phyloP scores from a whole-genome alignment of 1,139 yeast genomes.

The Cylindricascospora bacillispora region DNA sequence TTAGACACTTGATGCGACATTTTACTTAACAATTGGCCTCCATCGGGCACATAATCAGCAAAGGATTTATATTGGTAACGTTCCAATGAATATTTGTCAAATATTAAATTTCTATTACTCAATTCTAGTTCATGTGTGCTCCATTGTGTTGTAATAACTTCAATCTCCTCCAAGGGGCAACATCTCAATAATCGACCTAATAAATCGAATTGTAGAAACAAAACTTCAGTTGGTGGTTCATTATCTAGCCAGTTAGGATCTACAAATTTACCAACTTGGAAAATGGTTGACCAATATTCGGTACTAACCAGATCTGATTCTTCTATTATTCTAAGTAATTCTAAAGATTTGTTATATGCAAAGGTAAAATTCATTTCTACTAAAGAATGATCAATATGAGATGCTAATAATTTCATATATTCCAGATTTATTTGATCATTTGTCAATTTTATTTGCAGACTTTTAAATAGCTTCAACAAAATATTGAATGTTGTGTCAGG shows the following conservation, averaged over 20 bases:
- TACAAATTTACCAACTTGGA: slow-evolving; percentile 39
- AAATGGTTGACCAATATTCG: slow-evolving; percentile 42
- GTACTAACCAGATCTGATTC: background rate
- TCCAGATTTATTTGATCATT: slow-evolving; percentile 6
- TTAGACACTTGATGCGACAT: background rate
- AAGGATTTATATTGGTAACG: slow-evolving; percentile 1
- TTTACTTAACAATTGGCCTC: background rate
- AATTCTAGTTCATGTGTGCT: slow-evolving; percentile 29
- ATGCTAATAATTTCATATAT: slow-evolving; percentile 29
- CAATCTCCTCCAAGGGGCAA: slow-evolving; percentile 31
- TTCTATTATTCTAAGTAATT: slow-evolving; percentile 16
- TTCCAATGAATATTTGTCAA: slow-evolving; percentile 16
- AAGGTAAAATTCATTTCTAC: slow-evolving; percentile 40
- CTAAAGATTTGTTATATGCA: slow-evolving; percentile 34
- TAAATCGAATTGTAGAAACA: slow-evolving; percentile 36
- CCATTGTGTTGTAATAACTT: slow-evolving; percentile 33
- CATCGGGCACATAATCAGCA: background rate
- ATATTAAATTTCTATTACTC: slow-evolving; percentile 18
- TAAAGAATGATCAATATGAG: slow-evolving; percentile 48
- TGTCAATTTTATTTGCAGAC: slow-evolving; percentile 15
- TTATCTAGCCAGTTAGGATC: slow-evolving; percentile 35
- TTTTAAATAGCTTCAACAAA: slow-evolving; percentile 30
- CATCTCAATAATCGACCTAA: slow-evolving; percentile 34
- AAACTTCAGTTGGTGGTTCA: slow-evolving; percentile 26
- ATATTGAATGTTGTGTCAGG: slow-evolving; percentile 33